These are phyloP conservation scores for Leccinum obscurum DNA, from an alignment of 768 basidiomycete species.

Conservation along the genomic window DNA sequence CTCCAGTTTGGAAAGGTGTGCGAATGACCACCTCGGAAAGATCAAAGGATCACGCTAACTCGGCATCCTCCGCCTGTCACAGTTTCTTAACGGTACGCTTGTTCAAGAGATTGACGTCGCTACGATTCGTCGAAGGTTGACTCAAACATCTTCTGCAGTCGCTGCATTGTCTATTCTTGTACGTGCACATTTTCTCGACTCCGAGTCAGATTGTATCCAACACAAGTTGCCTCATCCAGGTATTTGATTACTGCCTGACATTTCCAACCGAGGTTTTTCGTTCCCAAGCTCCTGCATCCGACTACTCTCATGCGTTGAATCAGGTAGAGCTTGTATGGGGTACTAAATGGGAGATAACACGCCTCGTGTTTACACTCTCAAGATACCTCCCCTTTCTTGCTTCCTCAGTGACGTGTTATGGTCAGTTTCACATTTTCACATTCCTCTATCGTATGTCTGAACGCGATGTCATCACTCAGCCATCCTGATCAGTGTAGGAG, in stretches of 20 bases:
- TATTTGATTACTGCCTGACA: conserved; percentile 26
- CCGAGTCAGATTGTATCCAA: background rate
- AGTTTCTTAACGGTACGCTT: conserved; percentile 24
- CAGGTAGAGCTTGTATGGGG: conserved; percentile 26
- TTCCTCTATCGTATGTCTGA: background rate
- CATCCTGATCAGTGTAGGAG: conserved; percentile 2
- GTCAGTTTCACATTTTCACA: conserved; percentile 8
- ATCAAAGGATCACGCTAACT: background rate
- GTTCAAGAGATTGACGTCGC: background rate
- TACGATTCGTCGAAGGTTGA: background rate
- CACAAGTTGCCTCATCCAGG: conserved; percentile 3
- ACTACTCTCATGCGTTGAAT: background rate
- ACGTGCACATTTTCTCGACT: background rate
- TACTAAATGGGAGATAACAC: conserved; percentile 22
- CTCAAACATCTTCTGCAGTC: conserved; percentile 7
- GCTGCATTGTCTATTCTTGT: conserved; percentile 23
- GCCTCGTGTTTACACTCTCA: conserved; percentile 26
- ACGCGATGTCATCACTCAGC: conserved; percentile 2
- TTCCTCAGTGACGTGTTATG: conserved; percentile 19
- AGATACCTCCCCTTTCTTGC: conserved; percentile 30
- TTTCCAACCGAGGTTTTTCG: conserved; percentile 22
- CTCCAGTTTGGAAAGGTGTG: conserved; percentile 26
- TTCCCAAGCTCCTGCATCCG: background rate
- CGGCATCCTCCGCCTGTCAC: background rate
- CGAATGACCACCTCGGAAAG: background rate